Base-by-base conservation (phyloP, 371 early-diverging fungal species). In the Phascolomyces articulosus region DNA sequence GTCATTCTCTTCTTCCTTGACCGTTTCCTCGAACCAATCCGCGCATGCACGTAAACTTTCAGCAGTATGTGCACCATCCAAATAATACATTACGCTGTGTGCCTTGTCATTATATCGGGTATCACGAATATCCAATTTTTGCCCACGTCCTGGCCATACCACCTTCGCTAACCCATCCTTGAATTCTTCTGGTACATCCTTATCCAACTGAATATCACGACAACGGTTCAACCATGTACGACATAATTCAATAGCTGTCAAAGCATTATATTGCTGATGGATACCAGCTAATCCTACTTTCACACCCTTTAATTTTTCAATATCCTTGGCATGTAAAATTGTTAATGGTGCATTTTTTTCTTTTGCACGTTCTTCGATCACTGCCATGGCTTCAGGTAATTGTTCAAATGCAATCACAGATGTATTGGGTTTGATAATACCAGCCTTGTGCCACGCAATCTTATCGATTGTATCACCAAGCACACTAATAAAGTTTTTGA, bases 361-460 rank as follows among this genome's bases (percentile, higher is more conserved):
- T 47, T 63, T 69, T 1, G 95, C 93, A 40, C 93, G 85, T 54
- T 82, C 68, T 34, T 78, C 68, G 26, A 98, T 77, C 3, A 93
- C 92, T 54, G 71, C 71, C 64, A 92, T 73, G 11, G 94, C 96
- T 38, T 85, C 85, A 11, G 78, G 79, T 0, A 79, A 76, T 73
- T 97, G 97, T 28, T 84, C 82, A 34, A 88, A 86, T 2, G 92
- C 82, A 47, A 94, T 68, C 1, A 85, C 90, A 0, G 96, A 94
- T 0, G 88, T 87, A 27, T 78, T 74, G 0, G 67, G 65, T 89
- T 97, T 96, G 69, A 94, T 91, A 47, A 96, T 96, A 1, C 97
- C 96, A 34, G 91, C 91, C 68, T 96, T 98, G 75, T 98, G 94
- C 95, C 94, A 94, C 28, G 96, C 96, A 73, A 98, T 96, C 64